phyloP scores from a whole-genome alignment of 1,284 basidiomycete species.

The Marasmius tenuissimus region DNA sequence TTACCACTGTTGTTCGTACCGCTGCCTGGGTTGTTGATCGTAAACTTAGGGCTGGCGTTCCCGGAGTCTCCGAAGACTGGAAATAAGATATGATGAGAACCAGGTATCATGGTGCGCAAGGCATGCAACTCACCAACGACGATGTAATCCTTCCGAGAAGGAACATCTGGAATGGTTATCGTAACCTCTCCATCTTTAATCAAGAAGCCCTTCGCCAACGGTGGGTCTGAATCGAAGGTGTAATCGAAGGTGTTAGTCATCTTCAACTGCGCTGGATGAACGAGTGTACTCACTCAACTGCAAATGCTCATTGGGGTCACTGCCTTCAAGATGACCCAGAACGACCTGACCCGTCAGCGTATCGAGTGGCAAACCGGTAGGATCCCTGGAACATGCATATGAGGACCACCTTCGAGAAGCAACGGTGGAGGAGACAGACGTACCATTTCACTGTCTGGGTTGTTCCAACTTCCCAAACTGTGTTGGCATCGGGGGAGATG shows the following conservation, averaged over 20 bases:
- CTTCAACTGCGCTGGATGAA: not conserved
- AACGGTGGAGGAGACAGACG: slow-evolving; percentile 15
- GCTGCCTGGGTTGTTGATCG: slow-evolving; percentile 25
- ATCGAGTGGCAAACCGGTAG: slow-evolving; percentile 48
- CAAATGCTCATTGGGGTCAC: slow-evolving; percentile 47
- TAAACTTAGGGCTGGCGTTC: slow-evolving; percentile 44
- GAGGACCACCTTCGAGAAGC: slow-evolving; percentile 4
- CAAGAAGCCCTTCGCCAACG: slow-evolving; percentile 57
- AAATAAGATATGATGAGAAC: slow-evolving; percentile 4
- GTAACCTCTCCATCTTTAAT: slow-evolving; percentile 49
- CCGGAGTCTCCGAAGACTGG: slow-evolving; percentile 43
- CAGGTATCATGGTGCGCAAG: not conserved
- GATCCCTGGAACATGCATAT: slow-evolving; percentile 40
- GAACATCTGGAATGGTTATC: slow-evolving; percentile 58
- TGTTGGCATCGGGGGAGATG: slow-evolving; percentile 48
- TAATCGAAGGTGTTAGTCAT: not conserved
- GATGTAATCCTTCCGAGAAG: slow-evolving; percentile 40
- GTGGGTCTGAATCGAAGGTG: slow-evolving; percentile 36
- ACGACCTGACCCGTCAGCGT: slow-evolving; percentile 49
- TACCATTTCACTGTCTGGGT: slow-evolving; percentile 60
- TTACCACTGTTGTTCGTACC: slow-evolving; percentile 11
- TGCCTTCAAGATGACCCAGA: slow-evolving; percentile 47
- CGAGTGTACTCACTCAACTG: slow-evolving; percentile 44
- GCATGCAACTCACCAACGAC: slow-evolving; percentile 40
- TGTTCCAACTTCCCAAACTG: slow-evolving; percentile 55